phyloP scores from a whole-genome alignment of 345 rosid species.

The Salix viminalis region DNA sequence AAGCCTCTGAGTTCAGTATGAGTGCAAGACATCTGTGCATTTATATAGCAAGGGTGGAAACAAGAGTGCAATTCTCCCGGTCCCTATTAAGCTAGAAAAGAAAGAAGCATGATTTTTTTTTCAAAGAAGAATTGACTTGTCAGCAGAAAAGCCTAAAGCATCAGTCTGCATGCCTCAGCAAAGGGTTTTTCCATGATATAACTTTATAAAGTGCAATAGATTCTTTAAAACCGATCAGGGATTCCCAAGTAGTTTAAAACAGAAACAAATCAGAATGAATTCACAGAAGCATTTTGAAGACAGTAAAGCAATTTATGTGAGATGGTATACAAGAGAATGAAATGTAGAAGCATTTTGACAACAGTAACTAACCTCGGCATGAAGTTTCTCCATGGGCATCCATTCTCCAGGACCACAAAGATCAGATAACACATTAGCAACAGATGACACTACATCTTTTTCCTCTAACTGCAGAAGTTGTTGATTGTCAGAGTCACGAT shows the following conservation, averaged over 20 bases:
- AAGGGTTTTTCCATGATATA: not conserved
- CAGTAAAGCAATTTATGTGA: not conserved
- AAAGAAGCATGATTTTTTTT: not conserved
- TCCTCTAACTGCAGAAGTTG: slow-evolving; percentile 89
- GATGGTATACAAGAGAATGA: not conserved
- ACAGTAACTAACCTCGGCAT: slow-evolving; percentile 57
- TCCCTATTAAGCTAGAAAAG: too few relatives aligned
- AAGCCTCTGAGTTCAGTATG: not conserved
- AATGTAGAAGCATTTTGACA: not conserved
- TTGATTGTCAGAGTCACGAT: slow-evolving; percentile 93
- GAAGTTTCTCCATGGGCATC: slow-evolving; percentile 99
- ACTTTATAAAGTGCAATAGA: not conserved
- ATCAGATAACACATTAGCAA: slow-evolving; percentile 94
- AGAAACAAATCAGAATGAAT: not conserved
- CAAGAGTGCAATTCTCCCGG: too few relatives aligned
- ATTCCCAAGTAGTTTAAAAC: not conserved
- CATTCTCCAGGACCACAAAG: slow-evolving; percentile 98
- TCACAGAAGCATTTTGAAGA: not conserved
- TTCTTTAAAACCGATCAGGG: not conserved
- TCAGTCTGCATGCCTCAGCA: not conserved
- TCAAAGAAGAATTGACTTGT: not conserved
- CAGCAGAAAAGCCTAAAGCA: not conserved
- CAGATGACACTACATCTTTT: slow-evolving; percentile 97
- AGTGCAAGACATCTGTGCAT: not conserved
- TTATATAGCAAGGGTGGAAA: not conserved